Evolutionary conservation across 1,284 basidiomycete species (phyloP).

Genomic region (Marasmius tenuissimus): DNA sequence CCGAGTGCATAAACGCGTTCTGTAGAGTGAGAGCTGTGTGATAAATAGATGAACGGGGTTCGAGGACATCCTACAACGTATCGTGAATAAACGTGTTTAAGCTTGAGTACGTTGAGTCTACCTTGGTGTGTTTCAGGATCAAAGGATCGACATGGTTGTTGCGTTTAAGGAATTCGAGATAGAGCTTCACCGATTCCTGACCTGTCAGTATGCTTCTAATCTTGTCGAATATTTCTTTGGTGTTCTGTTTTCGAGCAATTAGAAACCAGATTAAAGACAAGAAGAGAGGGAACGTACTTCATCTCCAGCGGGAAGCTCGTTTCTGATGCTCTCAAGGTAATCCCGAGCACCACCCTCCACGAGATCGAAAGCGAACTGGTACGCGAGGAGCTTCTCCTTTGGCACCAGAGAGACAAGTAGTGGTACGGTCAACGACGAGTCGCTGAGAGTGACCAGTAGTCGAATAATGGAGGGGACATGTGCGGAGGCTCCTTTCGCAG

Average conservation of each 20-base stretch:
- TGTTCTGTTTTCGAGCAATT: slow-evolving; percentile 41
- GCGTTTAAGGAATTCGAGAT: slow-evolving; percentile 90
- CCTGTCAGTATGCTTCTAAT: slow-evolving; percentile 83
- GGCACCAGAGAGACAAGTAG: slow-evolving; percentile 73
- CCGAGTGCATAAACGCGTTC: slow-evolving; percentile 95
- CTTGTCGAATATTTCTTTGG: slow-evolving; percentile 65
- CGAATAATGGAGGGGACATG: slow-evolving; percentile 81
- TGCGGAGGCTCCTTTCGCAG: slow-evolving; percentile 67
- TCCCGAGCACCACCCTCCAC: slow-evolving; percentile 92
- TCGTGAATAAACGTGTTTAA: slow-evolving; percentile 1
- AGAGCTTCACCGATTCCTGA: slow-evolving; percentile 87
- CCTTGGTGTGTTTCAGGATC: slow-evolving; percentile 91
- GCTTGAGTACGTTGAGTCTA: slow-evolving; percentile 26
- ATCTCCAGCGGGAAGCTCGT: slow-evolving; percentile 63
- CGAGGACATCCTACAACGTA: slow-evolving; percentile 74
- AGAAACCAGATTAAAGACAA: slow-evolving; percentile 9
- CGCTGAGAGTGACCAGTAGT: slow-evolving; percentile 85
- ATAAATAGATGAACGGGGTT: slow-evolving; percentile 92
- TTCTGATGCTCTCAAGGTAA: slow-evolving; percentile 77
- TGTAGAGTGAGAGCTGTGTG: slow-evolving; percentile 94
- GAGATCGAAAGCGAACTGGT: slow-evolving; percentile 93
- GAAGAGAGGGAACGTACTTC: slow-evolving; percentile 40
- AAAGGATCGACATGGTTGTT: slow-evolving; percentile 92
- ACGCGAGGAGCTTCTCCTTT: slow-evolving; percentile 75
- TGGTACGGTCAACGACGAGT: slow-evolving; percentile 70